Conservation (phyloP, 257 asterid genomes). For the Solanum sejunctum region DNA sequence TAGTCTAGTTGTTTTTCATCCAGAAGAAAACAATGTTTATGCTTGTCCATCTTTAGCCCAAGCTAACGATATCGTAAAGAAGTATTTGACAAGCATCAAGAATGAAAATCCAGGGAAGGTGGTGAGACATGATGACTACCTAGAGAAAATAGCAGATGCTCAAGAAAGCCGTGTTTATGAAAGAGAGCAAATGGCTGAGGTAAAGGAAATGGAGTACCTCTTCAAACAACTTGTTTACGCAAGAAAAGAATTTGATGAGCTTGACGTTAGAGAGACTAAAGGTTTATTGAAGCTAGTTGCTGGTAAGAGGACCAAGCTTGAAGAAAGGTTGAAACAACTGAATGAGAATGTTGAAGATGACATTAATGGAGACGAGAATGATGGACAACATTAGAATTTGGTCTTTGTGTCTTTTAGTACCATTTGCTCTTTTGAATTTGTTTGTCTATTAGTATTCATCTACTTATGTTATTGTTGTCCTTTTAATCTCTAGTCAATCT, state of each 20-base stretch:
- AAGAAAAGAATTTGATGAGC: not conserved
- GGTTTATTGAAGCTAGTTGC: not conserved
- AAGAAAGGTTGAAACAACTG: not conserved
- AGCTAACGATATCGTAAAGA: not conserved
- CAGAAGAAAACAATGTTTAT: not conserved
- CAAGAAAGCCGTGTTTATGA: not conserved
- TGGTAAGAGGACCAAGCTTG: not conserved
- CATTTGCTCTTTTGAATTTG: too few species aligned
- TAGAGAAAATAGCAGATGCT: not conserved
- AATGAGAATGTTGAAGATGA: not conserved
- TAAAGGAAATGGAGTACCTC: not conserved
- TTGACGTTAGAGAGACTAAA: not conserved
- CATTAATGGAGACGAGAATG: not conserved
- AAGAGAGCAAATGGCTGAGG: not conserved
- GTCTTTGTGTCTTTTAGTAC: too few species aligned
- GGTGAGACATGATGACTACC: not conserved
- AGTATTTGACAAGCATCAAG: not conserved
- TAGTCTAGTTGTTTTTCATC: not conserved
- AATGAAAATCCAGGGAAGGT: not conserved
- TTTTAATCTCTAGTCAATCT: not conserved
- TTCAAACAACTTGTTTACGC: not conserved
- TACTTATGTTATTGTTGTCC: not conserved
- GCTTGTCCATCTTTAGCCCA: not conserved
- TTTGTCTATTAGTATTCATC: not conserved
- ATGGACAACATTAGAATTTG: not conserved